These are phyloP conservation scores for Sambucus nigra DNA, from an alignment of 129 eudicot genomes.

Conservation along the genomic window DNA sequence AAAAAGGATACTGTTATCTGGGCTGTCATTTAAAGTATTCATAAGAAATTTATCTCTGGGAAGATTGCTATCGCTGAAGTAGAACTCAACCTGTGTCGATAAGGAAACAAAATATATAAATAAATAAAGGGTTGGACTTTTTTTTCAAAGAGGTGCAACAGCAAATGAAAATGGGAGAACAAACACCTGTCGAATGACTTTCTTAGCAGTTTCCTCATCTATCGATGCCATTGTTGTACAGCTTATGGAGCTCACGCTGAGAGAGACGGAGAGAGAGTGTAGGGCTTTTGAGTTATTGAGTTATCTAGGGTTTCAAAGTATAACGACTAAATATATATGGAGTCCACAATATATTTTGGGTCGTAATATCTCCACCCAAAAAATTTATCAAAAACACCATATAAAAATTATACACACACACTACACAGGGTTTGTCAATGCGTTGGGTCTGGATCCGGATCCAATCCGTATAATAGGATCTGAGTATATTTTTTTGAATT, in stretches of 20 bases:
- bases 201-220: slow-evolving; percentile 75
- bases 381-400: too few species aligned
- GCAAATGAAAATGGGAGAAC: background rate
- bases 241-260: background rate
- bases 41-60: slow-evolving; percentile 70
- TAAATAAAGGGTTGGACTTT: background rate
- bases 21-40: slow-evolving; percentile 46
- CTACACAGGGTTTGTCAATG: too few species aligned
- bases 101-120: background rate
- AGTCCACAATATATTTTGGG: too few species aligned
- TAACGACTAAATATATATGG: too few species aligned
- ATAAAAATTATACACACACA: too few species aligned
- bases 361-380: too few species aligned
- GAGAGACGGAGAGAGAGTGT: slow-evolving; percentile 8
- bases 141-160: background rate
- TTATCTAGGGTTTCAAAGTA: too few species aligned
- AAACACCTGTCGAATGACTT: slow-evolving; percentile 78
- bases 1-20: slow-evolving; percentile 78
- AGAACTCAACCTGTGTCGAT: slow-evolving; percentile 76
- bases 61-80: slow-evolving; percentile 90
- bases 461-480: too few species aligned
- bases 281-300: slow-evolving; percentile 4
- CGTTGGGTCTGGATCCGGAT: too few species aligned
- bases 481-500: too few species aligned
- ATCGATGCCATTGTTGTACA: slow-evolving; percentile 34